phyloP scores from a whole-genome alignment of 2,329 filamentous ascomycete species.

The Penicillium verrucosum region DNA sequence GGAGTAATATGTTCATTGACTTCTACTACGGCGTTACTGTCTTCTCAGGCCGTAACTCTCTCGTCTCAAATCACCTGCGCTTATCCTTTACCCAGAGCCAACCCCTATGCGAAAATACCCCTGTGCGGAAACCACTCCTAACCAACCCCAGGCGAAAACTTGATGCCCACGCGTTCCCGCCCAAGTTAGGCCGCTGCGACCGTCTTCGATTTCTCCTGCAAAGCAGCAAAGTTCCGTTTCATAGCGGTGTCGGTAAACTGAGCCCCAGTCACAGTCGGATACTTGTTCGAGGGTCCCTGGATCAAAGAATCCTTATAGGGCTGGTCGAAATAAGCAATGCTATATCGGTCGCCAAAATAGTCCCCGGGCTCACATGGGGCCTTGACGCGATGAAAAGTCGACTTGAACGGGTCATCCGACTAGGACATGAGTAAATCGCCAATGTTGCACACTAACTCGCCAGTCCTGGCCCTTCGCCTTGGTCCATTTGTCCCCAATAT shows the following conservation, averaged over 20 bases:
- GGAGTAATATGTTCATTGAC: constrained; percentile 24
- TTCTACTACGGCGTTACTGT: constrained; percentile 11
- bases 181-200: constrained; percentile 14
- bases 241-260: constrained; percentile 59
- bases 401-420: constrained; percentile 66
- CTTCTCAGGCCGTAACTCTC: constrained; percentile 8
- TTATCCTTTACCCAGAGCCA: not conserved
- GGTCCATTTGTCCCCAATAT: constrained; percentile 60
- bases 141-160: not conserved
- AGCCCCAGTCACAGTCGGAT: constrained; percentile 57
- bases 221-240: constrained; percentile 53
- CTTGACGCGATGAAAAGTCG: constrained; percentile 63
- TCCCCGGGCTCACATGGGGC: constrained; percentile 54
- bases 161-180: not conserved
- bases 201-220: constrained; percentile 49
- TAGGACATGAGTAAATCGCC: constrained; percentile 66
- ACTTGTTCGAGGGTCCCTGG: constrained; percentile 61
- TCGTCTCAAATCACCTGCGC: not conserved
- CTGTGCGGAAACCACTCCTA: constrained; percentile 12
- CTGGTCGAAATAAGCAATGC: constrained; percentile 66
- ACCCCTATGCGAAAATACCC: constrained; percentile 14
- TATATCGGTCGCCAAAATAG: constrained; percentile 60
- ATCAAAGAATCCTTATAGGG: constrained; percentile 57
- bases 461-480: constrained; percentile 56
- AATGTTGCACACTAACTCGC: constrained; percentile 62